Evolutionary conservation across 257 asterid genomes (phyloP).

Genomic region (Nicotiana otophora): DNA sequence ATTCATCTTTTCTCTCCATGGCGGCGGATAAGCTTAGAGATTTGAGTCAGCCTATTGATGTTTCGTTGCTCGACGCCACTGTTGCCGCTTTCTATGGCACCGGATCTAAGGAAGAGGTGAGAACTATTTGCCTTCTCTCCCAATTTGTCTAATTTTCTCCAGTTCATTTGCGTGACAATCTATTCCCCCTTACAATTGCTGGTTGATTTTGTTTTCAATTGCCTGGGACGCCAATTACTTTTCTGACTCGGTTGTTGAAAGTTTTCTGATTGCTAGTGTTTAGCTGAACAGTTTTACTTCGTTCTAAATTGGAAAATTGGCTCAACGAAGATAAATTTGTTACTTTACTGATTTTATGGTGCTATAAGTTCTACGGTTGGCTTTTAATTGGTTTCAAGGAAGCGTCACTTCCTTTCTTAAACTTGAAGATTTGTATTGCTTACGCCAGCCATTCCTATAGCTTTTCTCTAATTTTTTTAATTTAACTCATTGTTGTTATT

Average conservation of each 20-base stretch:
- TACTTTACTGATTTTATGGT: neutral
- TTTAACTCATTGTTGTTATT: neutral
- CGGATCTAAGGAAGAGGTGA: slow-evolving; percentile 97
- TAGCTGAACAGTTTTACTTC: neutral
- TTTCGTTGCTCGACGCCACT: slow-evolving; percentile 80
- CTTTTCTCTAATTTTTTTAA: neutral
- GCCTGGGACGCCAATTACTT: neutral
- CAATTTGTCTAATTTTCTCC: neutral
- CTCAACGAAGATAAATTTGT: neutral
- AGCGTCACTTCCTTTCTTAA: neutral
- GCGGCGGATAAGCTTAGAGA: slow-evolving; percentile 85
- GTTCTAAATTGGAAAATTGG: neutral
- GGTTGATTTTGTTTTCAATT: neutral
- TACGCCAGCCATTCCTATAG: neutral
- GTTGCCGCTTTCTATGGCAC: slow-evolving; percentile 93
- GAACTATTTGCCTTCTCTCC: neutral
- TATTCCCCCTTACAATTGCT: neutral
- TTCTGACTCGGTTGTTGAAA: neutral
- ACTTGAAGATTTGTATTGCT: neutral
- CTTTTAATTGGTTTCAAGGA: neutral
- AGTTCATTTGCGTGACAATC: neutral
- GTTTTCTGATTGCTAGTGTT: neutral
- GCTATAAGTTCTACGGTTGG: neutral
- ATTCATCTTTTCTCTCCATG: slow-evolving; percentile 36
- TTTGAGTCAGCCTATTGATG: slow-evolving; percentile 89